phyloP scores from a whole-genome alignment of 768 basidiomycete genomes.

The Mycena galopus region DNA sequence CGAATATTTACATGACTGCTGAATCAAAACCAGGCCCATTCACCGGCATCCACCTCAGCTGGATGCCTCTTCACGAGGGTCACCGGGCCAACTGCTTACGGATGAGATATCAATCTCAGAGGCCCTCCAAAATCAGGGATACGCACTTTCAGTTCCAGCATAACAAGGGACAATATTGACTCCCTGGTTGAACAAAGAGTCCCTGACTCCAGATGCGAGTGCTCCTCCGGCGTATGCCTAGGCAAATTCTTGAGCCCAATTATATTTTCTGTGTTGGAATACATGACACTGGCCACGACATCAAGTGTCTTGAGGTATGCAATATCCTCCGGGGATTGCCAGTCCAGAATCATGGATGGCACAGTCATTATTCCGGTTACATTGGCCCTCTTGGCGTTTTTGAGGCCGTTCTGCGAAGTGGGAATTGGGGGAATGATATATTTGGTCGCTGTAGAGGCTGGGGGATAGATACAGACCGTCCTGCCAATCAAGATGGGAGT shows the following conservation, averaged over 20 bases:
- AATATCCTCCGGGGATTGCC: neutral
- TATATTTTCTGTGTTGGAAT: neutral
- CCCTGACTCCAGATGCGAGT: neutral
- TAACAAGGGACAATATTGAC: neutral
- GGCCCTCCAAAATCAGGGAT: neutral
- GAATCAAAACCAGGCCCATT: neutral
- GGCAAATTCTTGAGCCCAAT: neutral
- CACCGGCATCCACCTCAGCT: neutral
- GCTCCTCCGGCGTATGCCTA: neutral
- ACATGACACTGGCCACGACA: neutral
- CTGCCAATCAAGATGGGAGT: constrained; percentile 42
- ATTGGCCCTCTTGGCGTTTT: constrained; percentile 38
- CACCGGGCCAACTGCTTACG: neutral
- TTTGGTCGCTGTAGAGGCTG: constrained; percentile 38
- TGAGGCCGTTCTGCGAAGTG: constrained; percentile 54
- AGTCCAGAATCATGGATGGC: neutral
- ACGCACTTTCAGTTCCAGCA: neutral
- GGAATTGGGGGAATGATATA: constrained; percentile 49
- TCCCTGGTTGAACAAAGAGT: neutral
- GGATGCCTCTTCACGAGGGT: neutral
- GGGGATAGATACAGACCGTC: constrained; percentile 49
- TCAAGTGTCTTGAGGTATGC: neutral
- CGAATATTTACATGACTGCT: neutral
- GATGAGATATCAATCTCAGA: neutral
- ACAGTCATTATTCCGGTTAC: neutral